phyloP scores from a whole-genome alignment of 2,329 filamentous ascomycete genomes.

The Aspergillaceae sp. region DNA sequence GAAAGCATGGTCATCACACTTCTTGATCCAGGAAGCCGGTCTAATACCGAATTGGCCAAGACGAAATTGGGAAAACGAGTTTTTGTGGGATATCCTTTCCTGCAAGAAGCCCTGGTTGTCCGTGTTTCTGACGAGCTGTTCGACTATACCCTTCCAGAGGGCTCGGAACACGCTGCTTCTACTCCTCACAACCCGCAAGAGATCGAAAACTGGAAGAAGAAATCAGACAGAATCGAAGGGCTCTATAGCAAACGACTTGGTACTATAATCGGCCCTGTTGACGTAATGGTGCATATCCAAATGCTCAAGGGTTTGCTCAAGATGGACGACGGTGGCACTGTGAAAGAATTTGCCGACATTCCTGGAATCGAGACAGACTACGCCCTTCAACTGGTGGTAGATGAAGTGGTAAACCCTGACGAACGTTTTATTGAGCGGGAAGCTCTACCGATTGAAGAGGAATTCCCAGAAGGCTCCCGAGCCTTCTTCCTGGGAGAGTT shows the following conservation, averaged over 20 bases:
- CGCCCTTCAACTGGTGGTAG: constrained; percentile 83
- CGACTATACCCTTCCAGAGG: constrained; percentile 64
- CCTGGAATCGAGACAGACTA: constrained; percentile 81
- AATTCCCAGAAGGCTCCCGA: constrained; percentile 73
- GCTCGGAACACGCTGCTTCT: constrained; percentile 56
- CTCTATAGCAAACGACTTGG: constrained; percentile 87
- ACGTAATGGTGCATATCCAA: constrained; percentile 83
- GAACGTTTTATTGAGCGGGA: constrained; percentile 84
- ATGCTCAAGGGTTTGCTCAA: constrained; percentile 87
- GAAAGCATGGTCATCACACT: constrained; percentile 92
- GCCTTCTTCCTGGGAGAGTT: constrained; percentile 93
- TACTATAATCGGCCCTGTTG: constrained; percentile 75
- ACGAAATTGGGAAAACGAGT: constrained; percentile 74
- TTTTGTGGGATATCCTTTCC: constrained; percentile 87
- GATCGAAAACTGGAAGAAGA: constrained; percentile 75
- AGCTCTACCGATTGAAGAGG: constrained; percentile 81
- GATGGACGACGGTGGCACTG: constrained; percentile 78
- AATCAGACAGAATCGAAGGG: constrained; percentile 72
- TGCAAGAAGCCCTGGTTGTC: constrained; percentile 85
- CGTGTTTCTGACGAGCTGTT: constrained; percentile 91
- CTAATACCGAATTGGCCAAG: constrained; percentile 64
- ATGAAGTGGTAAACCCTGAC: constrained; percentile 82
- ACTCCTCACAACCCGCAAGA: constrained; percentile 66
- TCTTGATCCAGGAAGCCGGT: constrained; percentile 61
- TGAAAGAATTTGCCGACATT: constrained; percentile 87